phyloP scores from a whole-genome alignment of 148 eudicot species.

The Chenopodium formosanum region DNA sequence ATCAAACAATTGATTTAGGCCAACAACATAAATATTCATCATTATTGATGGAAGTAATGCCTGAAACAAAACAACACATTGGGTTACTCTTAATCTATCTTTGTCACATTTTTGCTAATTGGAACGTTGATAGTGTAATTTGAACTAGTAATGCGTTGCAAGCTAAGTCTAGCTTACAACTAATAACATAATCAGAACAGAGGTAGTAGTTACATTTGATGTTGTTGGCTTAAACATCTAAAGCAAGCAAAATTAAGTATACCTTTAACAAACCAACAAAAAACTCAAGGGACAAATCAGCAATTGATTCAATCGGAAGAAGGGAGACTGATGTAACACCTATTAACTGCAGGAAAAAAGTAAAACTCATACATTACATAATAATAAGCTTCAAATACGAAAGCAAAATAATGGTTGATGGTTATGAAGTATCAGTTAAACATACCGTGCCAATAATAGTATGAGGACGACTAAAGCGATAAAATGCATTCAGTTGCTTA shows the following conservation, averaged over 20 bases:
- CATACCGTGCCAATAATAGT: constrained; percentile 51
- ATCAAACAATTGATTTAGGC: constrained; percentile 32
- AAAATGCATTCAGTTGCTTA: constrained; percentile 30
- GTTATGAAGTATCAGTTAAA: background rate
- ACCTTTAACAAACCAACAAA: background rate
- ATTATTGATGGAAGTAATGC: constrained; percentile 26
- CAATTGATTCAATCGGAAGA: constrained; percentile 40
- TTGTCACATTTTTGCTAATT: no score
- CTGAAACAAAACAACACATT: constrained; percentile 13
- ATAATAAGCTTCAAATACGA: background rate
- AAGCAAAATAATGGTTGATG: background rate
- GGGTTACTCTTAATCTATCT: background rate
- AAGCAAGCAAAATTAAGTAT: background rate
- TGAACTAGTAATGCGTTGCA: background rate
- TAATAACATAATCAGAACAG: background rate
- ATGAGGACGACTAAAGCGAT: constrained; percentile 48
- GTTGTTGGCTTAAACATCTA: background rate
- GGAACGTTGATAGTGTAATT: background rate
- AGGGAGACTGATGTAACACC: constrained; percentile 49
- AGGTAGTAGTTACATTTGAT: background rate
- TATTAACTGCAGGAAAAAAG: constrained; percentile 29
- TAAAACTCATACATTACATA: background rate
- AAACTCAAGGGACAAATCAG: constrained; percentile 13
- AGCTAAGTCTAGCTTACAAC: no score
- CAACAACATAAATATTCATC: constrained; percentile 36